Evolutionary conservation across 352 stramenopile genomes (phyloP), one percentile per base, ranked within the genome.

Genomic region (Pythium dissotocum): DNA sequence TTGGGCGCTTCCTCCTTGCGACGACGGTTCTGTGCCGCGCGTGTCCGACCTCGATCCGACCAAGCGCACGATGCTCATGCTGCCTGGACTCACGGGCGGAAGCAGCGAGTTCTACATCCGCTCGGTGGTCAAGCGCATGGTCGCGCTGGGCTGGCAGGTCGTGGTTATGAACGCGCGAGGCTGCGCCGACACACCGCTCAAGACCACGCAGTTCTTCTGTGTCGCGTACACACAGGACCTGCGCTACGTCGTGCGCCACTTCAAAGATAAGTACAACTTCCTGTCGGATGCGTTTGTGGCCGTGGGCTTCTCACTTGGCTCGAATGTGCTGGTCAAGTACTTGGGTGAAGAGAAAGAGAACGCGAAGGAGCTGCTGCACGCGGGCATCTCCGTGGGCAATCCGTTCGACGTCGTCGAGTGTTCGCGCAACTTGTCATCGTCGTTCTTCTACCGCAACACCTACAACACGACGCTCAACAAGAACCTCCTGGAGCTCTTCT

Each of bases 251-350:
- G 65, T 78, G 13, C 56, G 61, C 38, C 77, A 82, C 38, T 67
- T 93, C 1, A 44, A 67, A 13, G 58, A 74, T 2, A 83, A 70
- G 53, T 88, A 88, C 70, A 42, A 74, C 30, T 87, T 62, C 13
- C 68, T 87, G 49, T 26, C 65, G 30, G 58, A 71, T 32, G 65
- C 74, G 33, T 80, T 88, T 57, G 38, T 91, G 13, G 82, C 69
- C 21, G 59, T 89, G 13, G 84, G 84, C 18, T 93, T 89, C 57
- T 93, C 84, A 8, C 79, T 93, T 44, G 84, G 82, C 12, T 84
- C 80, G 10, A 91, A 93, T 44, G 79, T 93, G 14, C 67, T 94
- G 33, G 80, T 89, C 38, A 94, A 94, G 70, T 93, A 87, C 63
- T 63, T 93, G 2, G 84, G 79, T 0, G 84, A 93, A 69, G 80